phyloP scores from a whole-genome alignment of 768 basidiomycete genomes.

The Leccinum obscurum region DNA sequence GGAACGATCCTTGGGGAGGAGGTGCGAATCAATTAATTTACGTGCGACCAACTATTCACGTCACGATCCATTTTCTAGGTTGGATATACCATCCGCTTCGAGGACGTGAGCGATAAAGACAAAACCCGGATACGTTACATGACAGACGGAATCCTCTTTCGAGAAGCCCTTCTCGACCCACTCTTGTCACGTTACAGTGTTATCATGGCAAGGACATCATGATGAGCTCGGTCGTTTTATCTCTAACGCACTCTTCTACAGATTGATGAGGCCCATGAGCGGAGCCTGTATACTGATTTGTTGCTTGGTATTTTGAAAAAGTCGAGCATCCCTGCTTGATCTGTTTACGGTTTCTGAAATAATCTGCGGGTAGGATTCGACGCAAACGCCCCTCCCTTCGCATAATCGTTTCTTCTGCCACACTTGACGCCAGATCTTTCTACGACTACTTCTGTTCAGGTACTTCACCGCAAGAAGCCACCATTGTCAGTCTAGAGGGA shows the following conservation, averaged over 20 bases:
- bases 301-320: constrained; percentile 92
- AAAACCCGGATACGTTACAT: constrained; percentile 90
- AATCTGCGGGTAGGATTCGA: constrained; percentile 62
- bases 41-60: not conserved
- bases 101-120: constrained; percentile 84
- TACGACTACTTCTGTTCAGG: constrained; percentile 82
- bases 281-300: constrained; percentile 94
- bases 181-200: constrained; percentile 90
- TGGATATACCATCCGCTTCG: constrained; percentile 96
- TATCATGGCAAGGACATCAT: constrained; percentile 70
- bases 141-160: constrained; percentile 98
- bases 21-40: constrained; percentile 38
- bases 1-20: constrained; percentile 88
- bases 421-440: constrained; percentile 89
- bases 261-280: constrained; percentile 98
- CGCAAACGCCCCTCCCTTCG: constrained; percentile 88
- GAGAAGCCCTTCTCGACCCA: constrained; percentile 91
- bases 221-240: not conserved
- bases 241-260: constrained; percentile 30
- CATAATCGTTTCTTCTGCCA: constrained; percentile 93
- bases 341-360: constrained; percentile 5
- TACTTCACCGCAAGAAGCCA: constrained; percentile 64
- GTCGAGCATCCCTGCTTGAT: constrained; percentile 41
- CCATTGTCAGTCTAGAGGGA: constrained; percentile 88
- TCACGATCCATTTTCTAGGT: constrained; percentile 54